A percentile compares a stretch with the other conserved stretches of the same genome.
Conservation (phyloP, 805 yeast species). For the Ogataea glucozyma region DNA sequence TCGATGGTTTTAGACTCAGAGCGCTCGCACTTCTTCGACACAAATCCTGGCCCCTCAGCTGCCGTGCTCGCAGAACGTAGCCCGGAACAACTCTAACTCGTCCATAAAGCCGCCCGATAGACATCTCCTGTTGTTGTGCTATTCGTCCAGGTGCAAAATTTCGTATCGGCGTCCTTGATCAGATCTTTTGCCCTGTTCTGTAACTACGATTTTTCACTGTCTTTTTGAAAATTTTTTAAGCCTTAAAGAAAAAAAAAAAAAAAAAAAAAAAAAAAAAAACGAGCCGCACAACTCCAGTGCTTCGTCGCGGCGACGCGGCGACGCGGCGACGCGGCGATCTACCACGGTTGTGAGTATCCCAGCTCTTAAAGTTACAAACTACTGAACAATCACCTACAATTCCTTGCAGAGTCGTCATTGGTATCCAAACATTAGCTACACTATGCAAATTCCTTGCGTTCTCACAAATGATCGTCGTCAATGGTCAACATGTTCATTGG, state of each 20-base stretch:
- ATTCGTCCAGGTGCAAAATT: too few species aligned
- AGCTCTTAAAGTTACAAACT: too few species aligned
- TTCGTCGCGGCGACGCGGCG: too few species aligned
- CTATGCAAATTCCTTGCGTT: not conserved
- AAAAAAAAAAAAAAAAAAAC: constrained; percentile 4
- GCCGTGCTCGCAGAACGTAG: not conserved
- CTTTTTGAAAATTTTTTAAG: not conserved
- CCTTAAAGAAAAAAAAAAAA: not conserved
- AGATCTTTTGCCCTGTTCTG: not conserved
- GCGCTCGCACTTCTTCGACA: constrained; percentile 19
- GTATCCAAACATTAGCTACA: not conserved
- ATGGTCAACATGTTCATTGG: constrained; percentile 38
- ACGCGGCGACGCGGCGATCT: too few species aligned
- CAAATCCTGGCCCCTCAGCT: constrained; percentile 1
- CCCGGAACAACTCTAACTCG: constrained; percentile 4
- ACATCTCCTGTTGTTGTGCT: constrained; percentile 3
- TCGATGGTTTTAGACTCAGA: constrained; percentile 11
- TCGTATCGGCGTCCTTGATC: not conserved
- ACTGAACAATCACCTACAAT: not conserved
- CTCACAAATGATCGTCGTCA: constrained; percentile 32
- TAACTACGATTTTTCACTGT: not conserved
- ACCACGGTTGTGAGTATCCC: too few species aligned
- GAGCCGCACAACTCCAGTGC: constrained; percentile 6
- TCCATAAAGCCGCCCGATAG: constrained; percentile 7
- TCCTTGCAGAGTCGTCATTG: not conserved